Percentiles rank a stretch among this genome's conserved stretches.
phyloP scores from a whole-genome alignment of 192 early-diverging fungal species.

The Geosiphon pyriformis region DNA sequence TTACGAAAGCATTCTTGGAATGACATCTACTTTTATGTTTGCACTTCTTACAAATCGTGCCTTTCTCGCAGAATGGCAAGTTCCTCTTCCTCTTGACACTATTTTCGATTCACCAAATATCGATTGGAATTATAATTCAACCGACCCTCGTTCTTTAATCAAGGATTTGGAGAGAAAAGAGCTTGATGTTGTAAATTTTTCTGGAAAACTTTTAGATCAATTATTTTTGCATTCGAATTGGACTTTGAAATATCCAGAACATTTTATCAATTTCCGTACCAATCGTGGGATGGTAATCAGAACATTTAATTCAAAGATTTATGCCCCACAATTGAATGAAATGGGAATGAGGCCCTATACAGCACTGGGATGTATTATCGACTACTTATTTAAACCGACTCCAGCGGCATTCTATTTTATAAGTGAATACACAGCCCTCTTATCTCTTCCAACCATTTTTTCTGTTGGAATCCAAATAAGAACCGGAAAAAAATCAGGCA shows the following conservation, averaged over 20 bases:
- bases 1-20: conserved; percentile 28
- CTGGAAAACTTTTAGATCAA: conserved; percentile 7
- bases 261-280: conserved; percentile 30
- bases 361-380: conserved; percentile 38
- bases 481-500: too few species aligned
- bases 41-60: conserved; percentile 37
- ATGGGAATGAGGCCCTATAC: conserved; percentile 38
- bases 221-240: conserved; percentile 16
- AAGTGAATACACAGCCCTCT: conserved; percentile 31
- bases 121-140: conserved; percentile 35
- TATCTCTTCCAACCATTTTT: conserved; percentile 35
- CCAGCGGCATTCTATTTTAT: conserved; percentile 31
- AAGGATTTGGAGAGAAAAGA: neutral
- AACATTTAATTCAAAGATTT: conserved; percentile 35
- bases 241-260: conserved; percentile 17
- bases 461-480: conserved; percentile 40
- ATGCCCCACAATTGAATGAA: conserved; percentile 23
- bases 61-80: conserved; percentile 38
- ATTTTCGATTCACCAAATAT: conserved; percentile 38
- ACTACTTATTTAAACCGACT: conserved; percentile 38
- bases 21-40: conserved; percentile 43
- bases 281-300: conserved; percentile 39
- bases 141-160: neutral
- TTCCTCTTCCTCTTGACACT: conserved; percentile 32
- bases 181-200: conserved; percentile 1